Base-by-base conservation (phyloP, 2,329 filamentous ascomycete species). In the Fusarium caatingaense region DNA sequence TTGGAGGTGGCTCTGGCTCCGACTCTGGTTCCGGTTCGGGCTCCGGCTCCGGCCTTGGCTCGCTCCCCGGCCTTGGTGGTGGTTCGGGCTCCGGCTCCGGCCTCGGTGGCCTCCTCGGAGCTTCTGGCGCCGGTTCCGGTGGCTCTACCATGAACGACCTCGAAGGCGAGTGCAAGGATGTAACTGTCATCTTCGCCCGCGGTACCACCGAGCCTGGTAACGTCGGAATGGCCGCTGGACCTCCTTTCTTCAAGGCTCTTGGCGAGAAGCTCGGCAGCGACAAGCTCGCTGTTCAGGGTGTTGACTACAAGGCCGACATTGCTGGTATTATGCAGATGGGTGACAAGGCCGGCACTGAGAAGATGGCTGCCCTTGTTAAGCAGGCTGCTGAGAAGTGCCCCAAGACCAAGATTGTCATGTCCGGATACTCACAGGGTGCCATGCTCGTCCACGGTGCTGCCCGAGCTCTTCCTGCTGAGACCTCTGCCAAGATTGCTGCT, bases 121-220 rank as follows among this genome's bases (percentile, higher is more conserved):
- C 44, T 8, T 34, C 44, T 9, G 50, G 57, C 4, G 56, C 59
- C 28, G 58, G 34, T 37, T 37, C 72, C 32, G 56, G 60, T 6
- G 53, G 72, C 48, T 66, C 60, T n/a, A 73, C 72, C 2, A 70
- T 68, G 60, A 75, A 75, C 62, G 73, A 64, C 4, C 73, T 75
- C 50, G 60, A 47, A 5, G 73, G 73, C 11, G 72, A 51, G 9
- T 75, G 73, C 68, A 75, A 75, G 58, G 68, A 64, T 32, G 80
- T 86, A 65, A 88, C 85, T 10, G 76, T 88, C 54, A 83, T 89
- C 70, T 88, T 86, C 69, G 86, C 86, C n/a, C 83, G 86, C 20
- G 86, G 87, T 11, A 87, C 86, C 6, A 83, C 81, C 8, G 85
- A 88, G 76, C 37, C 66, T 2, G 85, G 85, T 42, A 88, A 86